A percentile compares a stretch with the other conserved stretches of the same genome.
Evolutionary conservation across 176 grass and related monocot species (phyloP).

Genomic region (Ampelocalamus luodianensis): DNA sequence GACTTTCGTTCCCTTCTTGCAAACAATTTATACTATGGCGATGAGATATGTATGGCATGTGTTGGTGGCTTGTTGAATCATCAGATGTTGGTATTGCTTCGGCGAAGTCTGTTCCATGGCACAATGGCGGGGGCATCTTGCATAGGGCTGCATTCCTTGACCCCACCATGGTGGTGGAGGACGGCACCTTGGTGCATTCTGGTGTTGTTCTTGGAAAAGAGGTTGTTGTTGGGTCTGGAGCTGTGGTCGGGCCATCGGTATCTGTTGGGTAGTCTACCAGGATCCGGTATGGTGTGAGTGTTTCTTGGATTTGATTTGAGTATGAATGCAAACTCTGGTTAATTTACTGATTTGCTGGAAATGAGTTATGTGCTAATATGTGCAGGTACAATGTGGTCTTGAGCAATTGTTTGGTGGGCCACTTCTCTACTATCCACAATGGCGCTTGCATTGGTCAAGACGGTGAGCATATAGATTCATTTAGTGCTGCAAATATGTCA

Average conservation of each 20-base stretch:
- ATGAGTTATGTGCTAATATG: constrained; percentile 5
- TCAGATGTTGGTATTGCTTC: no score
- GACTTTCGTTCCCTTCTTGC: no score
- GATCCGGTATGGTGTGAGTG: constrained; percentile 52
- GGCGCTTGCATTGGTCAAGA: constrained; percentile 89
- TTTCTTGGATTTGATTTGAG: neutral
- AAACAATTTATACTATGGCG: no score
- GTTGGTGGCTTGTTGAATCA: no score
- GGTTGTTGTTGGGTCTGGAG: constrained; percentile 65
- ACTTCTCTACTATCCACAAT: constrained; percentile 75
- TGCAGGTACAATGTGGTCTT: constrained; percentile 74
- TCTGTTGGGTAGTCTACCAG: constrained; percentile 71
- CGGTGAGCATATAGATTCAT: constrained; percentile 48
- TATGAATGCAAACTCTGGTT: neutral
- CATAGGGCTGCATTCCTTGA: constrained; percentile 48
- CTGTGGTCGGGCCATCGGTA: constrained; percentile 66
- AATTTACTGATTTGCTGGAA: constrained; percentile 5
- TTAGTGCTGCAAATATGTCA: neutral
- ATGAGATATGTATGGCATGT: no score
- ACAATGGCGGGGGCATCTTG: constrained; percentile 44
- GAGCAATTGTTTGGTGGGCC: constrained; percentile 70
- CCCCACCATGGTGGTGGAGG: constrained; percentile 32
- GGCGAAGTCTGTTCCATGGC: neutral
- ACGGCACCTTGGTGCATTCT: constrained; percentile 58
- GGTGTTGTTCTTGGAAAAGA: constrained; percentile 58